Percentiles rank a stretch among this genome's conserved stretches.
Evolutionary conservation across 2,329 filamentous ascomycete species (phyloP).

Genomic region (Calonectria hawksworthii): DNA sequence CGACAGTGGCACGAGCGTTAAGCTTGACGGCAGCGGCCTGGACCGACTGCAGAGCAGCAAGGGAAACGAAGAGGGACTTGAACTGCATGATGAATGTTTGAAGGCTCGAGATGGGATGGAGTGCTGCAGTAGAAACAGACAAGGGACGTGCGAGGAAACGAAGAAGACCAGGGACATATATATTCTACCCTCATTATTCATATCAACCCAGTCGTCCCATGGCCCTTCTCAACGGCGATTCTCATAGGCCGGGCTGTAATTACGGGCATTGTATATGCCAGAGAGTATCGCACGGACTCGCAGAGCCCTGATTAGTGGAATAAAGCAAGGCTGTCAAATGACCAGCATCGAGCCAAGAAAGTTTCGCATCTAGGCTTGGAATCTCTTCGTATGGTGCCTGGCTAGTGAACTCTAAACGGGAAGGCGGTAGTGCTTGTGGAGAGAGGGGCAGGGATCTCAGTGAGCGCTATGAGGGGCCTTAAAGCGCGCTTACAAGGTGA

Average conservation of each 20-base stretch:
- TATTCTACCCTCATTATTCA: neutral
- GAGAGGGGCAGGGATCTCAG: neutral
- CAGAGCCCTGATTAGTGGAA: neutral
- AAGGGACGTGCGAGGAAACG: neutral
- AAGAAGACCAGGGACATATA: neutral
- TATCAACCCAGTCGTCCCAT: neutral
- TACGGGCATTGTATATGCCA: neutral
- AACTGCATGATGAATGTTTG: conserved; percentile 10
- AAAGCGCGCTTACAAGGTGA: neutral
- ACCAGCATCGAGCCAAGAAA: conserved; percentile 2
- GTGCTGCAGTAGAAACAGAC: neutral
- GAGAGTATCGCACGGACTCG: neutral
- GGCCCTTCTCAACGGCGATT: neutral
- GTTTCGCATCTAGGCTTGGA: neutral
- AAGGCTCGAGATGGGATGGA: neutral
- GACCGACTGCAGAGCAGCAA: neutral
- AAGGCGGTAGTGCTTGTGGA: conserved; percentile 14
- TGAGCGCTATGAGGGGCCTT: neutral
- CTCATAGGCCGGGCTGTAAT: neutral
- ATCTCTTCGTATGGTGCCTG: conserved; percentile 1
- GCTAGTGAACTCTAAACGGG: conserved; percentile 8
- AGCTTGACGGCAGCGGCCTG: conserved; percentile 7
- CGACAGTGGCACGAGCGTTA: conserved; percentile 35
- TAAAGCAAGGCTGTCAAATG: neutral
- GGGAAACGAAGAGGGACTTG: conserved; percentile 15